These are phyloP conservation scores for Mycena leptocephala DNA, from an alignment of 768 basidiomycete genomes.

Conservation along the genomic window DNA sequence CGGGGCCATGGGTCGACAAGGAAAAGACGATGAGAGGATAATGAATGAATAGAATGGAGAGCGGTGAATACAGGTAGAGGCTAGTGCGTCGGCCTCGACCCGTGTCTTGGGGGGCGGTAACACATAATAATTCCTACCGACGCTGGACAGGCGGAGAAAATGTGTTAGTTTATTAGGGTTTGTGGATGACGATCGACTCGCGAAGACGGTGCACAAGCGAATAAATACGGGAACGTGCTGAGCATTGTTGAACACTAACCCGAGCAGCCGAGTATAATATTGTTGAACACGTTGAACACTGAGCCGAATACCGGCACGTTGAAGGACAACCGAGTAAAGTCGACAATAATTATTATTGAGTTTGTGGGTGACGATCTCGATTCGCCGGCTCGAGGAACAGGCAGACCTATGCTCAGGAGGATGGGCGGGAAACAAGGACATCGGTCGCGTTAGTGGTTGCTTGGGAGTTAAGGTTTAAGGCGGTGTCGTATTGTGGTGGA, in stretches of 20 bases:
- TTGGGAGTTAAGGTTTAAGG: neutral
- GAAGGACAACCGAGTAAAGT: too few species aligned
- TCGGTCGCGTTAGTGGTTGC: neutral
- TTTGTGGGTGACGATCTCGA: neutral
- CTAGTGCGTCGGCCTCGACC: neutral
- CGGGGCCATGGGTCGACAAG: neutral
- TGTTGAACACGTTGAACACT: neutral
- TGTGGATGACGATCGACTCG: neutral
- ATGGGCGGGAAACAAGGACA: neutral
- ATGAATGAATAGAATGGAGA: neutral
- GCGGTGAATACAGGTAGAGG: neutral
- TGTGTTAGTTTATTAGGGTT: neutral
- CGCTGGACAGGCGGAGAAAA: neutral
- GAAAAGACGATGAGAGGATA: neutral
- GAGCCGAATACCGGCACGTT: neutral
- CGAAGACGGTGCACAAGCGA: conserved; percentile 3
- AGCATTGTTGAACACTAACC: neutral
- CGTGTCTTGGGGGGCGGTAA: neutral
- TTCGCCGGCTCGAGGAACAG: neutral
- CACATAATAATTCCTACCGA: neutral
- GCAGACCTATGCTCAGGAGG: neutral
- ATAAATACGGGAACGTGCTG: neutral
- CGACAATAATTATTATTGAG: too few species aligned
- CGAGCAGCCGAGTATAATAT: neutral
- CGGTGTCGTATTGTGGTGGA: neutral